Evolutionary conservation across 495 filamentous ascomycete genomes (phyloP).

Genomic region (Acidomyces sp.): DNA sequence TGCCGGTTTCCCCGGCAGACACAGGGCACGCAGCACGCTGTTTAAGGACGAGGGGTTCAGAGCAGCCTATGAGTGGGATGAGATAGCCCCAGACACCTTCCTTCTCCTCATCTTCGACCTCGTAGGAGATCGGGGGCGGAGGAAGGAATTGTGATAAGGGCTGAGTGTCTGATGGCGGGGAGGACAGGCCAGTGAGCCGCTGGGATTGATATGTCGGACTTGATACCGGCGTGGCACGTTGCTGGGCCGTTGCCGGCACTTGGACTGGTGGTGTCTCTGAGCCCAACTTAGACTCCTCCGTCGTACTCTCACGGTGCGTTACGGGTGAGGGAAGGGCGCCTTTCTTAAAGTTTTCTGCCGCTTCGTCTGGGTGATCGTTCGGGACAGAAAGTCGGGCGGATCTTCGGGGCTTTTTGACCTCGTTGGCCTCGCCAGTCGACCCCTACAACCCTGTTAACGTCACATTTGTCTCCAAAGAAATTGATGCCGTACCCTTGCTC

Average conservation of each 20-base stretch:
- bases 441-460: constrained; percentile 13
- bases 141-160: constrained; percentile 66
- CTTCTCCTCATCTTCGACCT: constrained; percentile 72
- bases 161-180: constrained; percentile 52
- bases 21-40: constrained; percentile 52
- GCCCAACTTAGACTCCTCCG: constrained; percentile 42
- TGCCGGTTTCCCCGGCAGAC: constrained; percentile 24
- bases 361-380: constrained; percentile 31
- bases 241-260: constrained; percentile 26
- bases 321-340: constrained; percentile 68
- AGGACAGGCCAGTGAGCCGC: constrained; percentile 45
- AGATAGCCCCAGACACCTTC: constrained; percentile 96
- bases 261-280: constrained; percentile 61
- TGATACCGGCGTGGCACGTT: constrained; percentile 36
- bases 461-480: too few relatives aligned
- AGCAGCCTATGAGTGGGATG: constrained; percentile 61
- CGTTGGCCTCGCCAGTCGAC: constrained; percentile 26
- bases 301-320: constrained; percentile 51
- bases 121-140: constrained; percentile 58
- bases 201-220: constrained; percentile 27
- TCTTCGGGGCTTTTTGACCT: constrained; percentile 53
- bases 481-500: constrained; percentile 19
- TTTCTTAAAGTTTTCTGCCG: constrained; percentile 37
- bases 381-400: constrained; percentile 48
- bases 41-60: constrained; percentile 59